Evolutionary conservation across 2,329 filamentous ascomycete species (phyloP), one percentile per base, ranked within the genome.

Genomic region (Fusarium piperis): DNA sequence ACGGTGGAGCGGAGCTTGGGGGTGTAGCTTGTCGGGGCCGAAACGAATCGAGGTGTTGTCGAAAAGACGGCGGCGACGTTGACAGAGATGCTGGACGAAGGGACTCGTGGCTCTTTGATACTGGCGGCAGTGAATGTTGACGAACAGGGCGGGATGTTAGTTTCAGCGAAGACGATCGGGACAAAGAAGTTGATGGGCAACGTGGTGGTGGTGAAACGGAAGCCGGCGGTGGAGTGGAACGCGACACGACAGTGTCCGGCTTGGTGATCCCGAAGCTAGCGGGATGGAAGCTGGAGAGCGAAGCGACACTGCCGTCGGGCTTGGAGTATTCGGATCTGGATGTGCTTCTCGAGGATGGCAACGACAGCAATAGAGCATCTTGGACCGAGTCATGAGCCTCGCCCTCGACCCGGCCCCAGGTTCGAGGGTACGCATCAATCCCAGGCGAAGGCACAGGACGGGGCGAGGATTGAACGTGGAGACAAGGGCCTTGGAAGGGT

Each of bases 301-400:
- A 78, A 60, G 71, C 70, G 61, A 78, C 76, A 68, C 78, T 78
- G 16, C 70, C 74, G 59, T 71, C 73, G 59, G 70, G 76, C 44
- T 78, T 74, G 33, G 73, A 71, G 28, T 77, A 74, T 41, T 76
- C 78, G 55, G 68, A 79, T 20, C 72, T 71, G 6, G 75, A 77
- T 33, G 76, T 72, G 62, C 64, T 73, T 58, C 56, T 77, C 59
- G 48, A 65, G 65, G 60, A 61, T 56, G 53, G 55, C 64, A 56
- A 61, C 56, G 66, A 62, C 46, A 51, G 39, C 30, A 62, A 53
- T 32, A 69, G 64, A 67, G 72, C 65, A 68, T 74, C 59, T 46
- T 60, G 57, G 46, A 56, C 64, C 38, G 62, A 61, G 36, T 64
- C 63, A 52, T 59, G 48, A 38, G 66, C 62, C 56, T 67, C 68